A percentile compares a stretch with the other conserved stretches of the same genome.
Conservation (phyloP, 495 filamentous ascomycete genomes). For the Pseudoneurospora amorphoporcata region DNA sequence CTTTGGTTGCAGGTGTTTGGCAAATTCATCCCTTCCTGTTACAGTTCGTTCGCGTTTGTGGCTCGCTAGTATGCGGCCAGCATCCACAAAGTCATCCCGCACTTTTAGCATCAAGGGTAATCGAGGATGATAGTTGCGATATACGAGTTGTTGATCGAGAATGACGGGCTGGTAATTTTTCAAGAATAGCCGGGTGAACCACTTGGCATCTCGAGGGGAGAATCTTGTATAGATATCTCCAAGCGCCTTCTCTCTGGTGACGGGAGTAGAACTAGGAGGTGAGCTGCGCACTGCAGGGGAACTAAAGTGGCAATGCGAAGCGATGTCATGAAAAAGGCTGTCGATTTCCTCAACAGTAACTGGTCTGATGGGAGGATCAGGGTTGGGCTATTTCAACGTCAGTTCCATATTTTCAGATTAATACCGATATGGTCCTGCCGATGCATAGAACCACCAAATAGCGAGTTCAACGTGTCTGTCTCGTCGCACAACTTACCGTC, state of each 20-base stretch:
- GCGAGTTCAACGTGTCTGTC: conserved; percentile 4
- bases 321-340: conserved; percentile 47
- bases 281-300: conserved; percentile 49
- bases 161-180: conserved; percentile 61
- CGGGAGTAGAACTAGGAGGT: conserved; percentile 19
- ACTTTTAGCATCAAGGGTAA: conserved; percentile 56
- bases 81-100: conserved; percentile 41
- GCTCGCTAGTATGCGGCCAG: conserved; percentile 20
- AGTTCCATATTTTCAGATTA: neutral
- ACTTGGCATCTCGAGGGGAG: conserved; percentile 68
- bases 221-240: conserved; percentile 48
- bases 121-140: conserved; percentile 44
- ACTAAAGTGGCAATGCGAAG: conserved; percentile 58
- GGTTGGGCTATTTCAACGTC: conserved; percentile 27
- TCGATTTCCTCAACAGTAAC: conserved; percentile 73
- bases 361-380: conserved; percentile 18
- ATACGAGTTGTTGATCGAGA: conserved; percentile 31
- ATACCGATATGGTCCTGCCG: neutral
- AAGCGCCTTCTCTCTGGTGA: conserved; percentile 38
- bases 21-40: conserved; percentile 11
- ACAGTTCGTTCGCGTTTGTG: conserved; percentile 11
- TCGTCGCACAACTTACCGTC: conserved; percentile 38
- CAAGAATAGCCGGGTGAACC: conserved; percentile 74
- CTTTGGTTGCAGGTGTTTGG: conserved; percentile 42
- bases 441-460: neutral